Evolutionary conservation across 148 eudicot genomes (phyloP).

Genomic region (Hydrangea macrophylla): DNA sequence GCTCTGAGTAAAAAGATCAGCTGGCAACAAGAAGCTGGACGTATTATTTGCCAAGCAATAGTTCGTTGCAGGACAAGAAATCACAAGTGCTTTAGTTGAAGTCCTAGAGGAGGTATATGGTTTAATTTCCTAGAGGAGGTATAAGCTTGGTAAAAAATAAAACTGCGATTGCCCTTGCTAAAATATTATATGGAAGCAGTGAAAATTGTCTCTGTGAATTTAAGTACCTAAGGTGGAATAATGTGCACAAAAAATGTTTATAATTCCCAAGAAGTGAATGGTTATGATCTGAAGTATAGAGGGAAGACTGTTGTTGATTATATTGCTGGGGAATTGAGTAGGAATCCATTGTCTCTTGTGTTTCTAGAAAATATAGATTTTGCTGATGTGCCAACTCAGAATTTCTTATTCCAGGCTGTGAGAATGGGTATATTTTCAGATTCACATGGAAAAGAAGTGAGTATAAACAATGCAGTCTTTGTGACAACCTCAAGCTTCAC

Average conservation of each 20-base stretch:
- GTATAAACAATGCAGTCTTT: slow-evolving; percentile 41
- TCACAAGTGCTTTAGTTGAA: slow-evolving; percentile 29
- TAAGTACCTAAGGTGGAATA: slow-evolving; percentile 24
- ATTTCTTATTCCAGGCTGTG: slow-evolving; percentile 55
- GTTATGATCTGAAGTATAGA: slow-evolving; percentile 31
- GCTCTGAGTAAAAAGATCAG: slow-evolving; percentile 50
- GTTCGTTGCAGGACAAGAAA: slow-evolving; percentile 29
- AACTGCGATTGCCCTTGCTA: slow-evolving; percentile 55
- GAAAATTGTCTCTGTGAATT: slow-evolving; percentile 45
- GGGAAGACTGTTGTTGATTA: slow-evolving; percentile 60
- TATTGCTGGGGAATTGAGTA: slow-evolving; percentile 56
- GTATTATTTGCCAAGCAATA: slow-evolving; percentile 44
- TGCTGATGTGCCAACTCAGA: slow-evolving; percentile 57
- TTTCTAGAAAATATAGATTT: slow-evolving; percentile 57
- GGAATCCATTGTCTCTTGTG: slow-evolving; percentile 55
- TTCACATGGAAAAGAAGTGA: slow-evolving; percentile 67
- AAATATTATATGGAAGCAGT: slow-evolving; percentile 47
- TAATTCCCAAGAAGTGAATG: slow-evolving; percentile 17
- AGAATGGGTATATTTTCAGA: slow-evolving; percentile 59
- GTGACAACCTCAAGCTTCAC: slow-evolving; percentile 33
- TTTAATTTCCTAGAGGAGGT: slow-evolving; percentile 60
- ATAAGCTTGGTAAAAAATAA: slow-evolving; percentile 57
- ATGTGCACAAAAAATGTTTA: slow-evolving; percentile 11
- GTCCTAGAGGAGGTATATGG: slow-evolving; percentile 62
- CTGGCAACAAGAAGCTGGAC: slow-evolving; percentile 64